Conservation (phyloP, 371 early-diverging fungal species). For the Saksenaea vasiformis region DNA sequence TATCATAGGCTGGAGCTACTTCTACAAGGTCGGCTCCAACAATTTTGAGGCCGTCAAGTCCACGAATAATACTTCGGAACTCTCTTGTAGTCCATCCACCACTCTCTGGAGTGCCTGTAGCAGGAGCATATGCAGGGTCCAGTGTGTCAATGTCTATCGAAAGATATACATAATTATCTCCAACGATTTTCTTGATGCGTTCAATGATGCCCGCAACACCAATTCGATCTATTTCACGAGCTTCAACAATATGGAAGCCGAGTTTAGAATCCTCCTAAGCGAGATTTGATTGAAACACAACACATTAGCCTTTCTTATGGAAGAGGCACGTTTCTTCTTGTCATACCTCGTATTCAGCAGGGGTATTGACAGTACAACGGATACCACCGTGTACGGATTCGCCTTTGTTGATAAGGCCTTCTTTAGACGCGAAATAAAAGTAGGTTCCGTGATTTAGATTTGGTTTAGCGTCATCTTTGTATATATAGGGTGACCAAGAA, state of each 20-base stretch:
- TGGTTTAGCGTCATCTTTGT: slow-evolving; percentile 37
- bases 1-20: slow-evolving; percentile 39
- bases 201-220: slow-evolving; percentile 49
- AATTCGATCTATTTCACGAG: slow-evolving; percentile 48
- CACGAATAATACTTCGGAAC: slow-evolving; percentile 47
- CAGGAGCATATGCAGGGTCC: slow-evolving; percentile 54
- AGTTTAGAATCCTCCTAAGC: slow-evolving; percentile 39
- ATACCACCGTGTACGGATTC: slow-evolving; percentile 57
- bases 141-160: slow-evolving; percentile 58
- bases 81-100: slow-evolving; percentile 55
- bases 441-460: slow-evolving; percentile 46
- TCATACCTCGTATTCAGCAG: not conserved
- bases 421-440: slow-evolving; percentile 52
- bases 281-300: slow-evolving; percentile 39
- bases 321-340: not conserved
- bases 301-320: slow-evolving; percentile 9
- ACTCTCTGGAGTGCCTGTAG: slow-evolving; percentile 56
- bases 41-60: slow-evolving; percentile 41
- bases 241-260: slow-evolving; percentile 50
- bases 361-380: slow-evolving; percentile 12
- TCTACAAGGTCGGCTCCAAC: slow-evolving; percentile 40
- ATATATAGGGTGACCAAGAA: slow-evolving; percentile 48
- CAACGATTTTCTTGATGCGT: slow-evolving; percentile 45
- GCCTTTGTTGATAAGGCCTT: slow-evolving; percentile 50
- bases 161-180: slow-evolving; percentile 43